These are phyloP conservation scores for Cunninghamia lanceolata DNA, from an alignment of 75 land plant species.

Conservation along the genomic window DNA sequence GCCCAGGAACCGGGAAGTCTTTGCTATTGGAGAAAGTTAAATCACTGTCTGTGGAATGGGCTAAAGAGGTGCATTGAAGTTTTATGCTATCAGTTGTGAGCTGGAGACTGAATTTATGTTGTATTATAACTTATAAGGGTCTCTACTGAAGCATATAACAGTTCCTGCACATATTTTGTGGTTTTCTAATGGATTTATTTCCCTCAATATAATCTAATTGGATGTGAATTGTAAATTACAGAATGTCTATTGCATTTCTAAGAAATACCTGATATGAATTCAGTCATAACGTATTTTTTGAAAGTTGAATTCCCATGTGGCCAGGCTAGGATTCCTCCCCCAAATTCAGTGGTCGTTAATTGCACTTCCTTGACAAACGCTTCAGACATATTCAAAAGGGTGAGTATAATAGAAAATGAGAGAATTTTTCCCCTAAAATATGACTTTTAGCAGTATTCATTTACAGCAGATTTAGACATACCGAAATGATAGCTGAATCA, in stretches of 20 bases:
- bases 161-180: neutral
- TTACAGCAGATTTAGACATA: neutral
- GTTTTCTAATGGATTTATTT: neutral
- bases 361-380: constrained; percentile 76
- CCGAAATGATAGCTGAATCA: neutral
- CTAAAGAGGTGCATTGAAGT: constrained; percentile 47
- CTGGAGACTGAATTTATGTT: neutral
- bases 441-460: neutral
- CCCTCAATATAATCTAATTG: neutral
- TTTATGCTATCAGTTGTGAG: neutral
- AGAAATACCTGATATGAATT: neutral
- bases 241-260: neutral
- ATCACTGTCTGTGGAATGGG: constrained; percentile 46
- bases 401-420: constrained; percentile 10
- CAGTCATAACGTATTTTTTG: neutral
- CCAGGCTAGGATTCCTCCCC: constrained; percentile 54
- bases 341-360: constrained; percentile 55
- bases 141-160: neutral
- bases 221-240: neutral
- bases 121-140: neutral
- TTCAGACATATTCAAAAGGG: constrained; percentile 74
- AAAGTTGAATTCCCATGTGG: neutral
- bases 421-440: neutral
- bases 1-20: constrained; percentile 96
- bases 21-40: constrained; percentile 77